Conservation (phyloP, 352 stramenopile species). For the Thraustochytrium sp. region DNA sequence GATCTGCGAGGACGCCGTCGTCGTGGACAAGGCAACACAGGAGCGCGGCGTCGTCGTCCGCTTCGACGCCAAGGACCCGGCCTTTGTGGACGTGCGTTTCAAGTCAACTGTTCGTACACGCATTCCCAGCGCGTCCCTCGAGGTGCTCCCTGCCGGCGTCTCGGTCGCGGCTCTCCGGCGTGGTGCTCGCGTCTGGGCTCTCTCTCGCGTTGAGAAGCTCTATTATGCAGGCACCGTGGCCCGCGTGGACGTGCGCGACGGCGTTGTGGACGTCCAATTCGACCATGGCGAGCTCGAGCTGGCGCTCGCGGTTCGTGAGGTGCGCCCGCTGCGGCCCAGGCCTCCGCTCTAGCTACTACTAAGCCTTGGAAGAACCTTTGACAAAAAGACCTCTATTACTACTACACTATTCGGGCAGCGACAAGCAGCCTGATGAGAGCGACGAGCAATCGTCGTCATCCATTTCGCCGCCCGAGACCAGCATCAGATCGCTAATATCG, state of each 20-base stretch:
- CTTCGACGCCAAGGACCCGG: not conserved
- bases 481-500: too few relatives aligned
- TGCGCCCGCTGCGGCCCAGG: not conserved
- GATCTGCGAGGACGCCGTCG: not conserved
- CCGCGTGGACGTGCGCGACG: not conserved
- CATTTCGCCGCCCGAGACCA: too few relatives aligned
- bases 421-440: not conserved
- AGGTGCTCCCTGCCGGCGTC: not conserved
- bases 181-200: not conserved
- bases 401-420: too few relatives aligned
- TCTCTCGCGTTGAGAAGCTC: not conserved
- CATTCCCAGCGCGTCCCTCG: not conserved
- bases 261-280: not conserved
- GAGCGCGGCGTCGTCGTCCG: not conserved
- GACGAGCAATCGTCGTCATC: not conserved
- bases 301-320: not conserved
- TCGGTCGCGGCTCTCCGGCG: not conserved
- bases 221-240: not conserved
- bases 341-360: too few relatives aligned
- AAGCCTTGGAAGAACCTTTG: too few relatives aligned
- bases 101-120: not conserved
- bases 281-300: not conserved
- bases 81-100: constrained; percentile 1
- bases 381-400: too few relatives aligned
- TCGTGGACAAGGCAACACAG: constrained; percentile 1